A percentile compares a stretch with the other conserved stretches of the same genome.
Conservation (phyloP, 805 yeast genomes). For the Candida peoriensis region DNA sequence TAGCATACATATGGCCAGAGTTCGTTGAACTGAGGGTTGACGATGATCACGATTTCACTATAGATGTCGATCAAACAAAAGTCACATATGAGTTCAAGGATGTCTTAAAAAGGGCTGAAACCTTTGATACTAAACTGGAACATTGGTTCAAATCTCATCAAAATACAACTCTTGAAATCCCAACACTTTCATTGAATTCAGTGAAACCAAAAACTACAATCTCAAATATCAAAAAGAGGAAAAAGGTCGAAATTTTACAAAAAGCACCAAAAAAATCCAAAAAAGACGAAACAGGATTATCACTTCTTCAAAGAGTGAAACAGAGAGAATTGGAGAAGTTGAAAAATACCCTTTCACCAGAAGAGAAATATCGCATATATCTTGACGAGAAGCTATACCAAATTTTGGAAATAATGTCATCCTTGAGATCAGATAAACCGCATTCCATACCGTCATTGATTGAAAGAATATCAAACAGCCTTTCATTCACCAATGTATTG, state of each 20-base stretch:
- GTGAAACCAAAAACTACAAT: conserved; percentile 3
- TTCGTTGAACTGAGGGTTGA: conserved; percentile 12
- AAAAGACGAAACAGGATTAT: conserved; percentile 12
- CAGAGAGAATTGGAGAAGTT: conserved; percentile 28
- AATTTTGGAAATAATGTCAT: conserved; percentile 27
- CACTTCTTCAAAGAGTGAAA: conserved; percentile 36
- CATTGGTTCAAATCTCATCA: conserved; percentile 15
- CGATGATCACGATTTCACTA: conserved; percentile 13
- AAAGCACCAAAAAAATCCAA: conserved; percentile 1
- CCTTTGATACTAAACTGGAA: conserved; percentile 10
- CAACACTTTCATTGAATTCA: conserved; percentile 2
- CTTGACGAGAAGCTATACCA: conserved; percentile 26
- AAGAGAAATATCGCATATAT: conserved; percentile 19
- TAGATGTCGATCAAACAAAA: conserved; percentile 16
- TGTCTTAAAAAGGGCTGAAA: conserved; percentile 4
- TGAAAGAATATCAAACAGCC: conserved; percentile 16
- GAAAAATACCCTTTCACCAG: conserved; percentile 16
- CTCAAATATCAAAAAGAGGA: conserved; percentile 8
- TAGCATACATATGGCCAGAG: conserved; percentile 19
- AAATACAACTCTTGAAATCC: conserved; percentile 9
- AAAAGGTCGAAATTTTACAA: conserved; percentile 15
- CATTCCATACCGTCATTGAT: conserved; percentile 16
- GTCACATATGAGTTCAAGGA: conserved; percentile 4
- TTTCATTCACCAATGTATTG: conserved; percentile 12
- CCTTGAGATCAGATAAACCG: conserved; percentile 20